Evolutionary conservation across 2,329 filamentous ascomycete species (phyloP).

Genomic region (Didymella segeticola): DNA sequence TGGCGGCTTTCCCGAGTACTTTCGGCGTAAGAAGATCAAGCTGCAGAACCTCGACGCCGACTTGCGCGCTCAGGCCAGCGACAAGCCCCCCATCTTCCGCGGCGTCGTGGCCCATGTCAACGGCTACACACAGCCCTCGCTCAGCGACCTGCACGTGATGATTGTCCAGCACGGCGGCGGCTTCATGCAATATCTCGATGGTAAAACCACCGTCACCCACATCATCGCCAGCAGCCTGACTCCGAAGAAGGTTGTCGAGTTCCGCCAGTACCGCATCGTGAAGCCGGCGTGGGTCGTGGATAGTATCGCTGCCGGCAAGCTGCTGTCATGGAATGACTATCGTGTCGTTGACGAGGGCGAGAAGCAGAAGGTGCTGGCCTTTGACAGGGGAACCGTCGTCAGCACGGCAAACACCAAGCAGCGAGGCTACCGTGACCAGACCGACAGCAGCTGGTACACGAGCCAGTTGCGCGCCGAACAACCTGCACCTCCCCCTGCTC

Average conservation of each 20-base stretch:
- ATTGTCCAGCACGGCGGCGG: slow-evolving; percentile 94
- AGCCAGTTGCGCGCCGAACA: slow-evolving; percentile 64
- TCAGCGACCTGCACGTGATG: slow-evolving; percentile 85
- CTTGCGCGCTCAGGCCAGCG: slow-evolving; percentile 70
- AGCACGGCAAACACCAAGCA: slow-evolving; percentile 68
- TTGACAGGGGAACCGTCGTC: slow-evolving; percentile 67
- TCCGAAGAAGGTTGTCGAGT: slow-evolving; percentile 91
- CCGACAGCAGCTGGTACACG: slow-evolving; percentile 81
- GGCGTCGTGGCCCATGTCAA: slow-evolving; percentile 91
- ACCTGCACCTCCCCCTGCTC: slow-evolving; percentile 32
- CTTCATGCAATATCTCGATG: slow-evolving; percentile 92
- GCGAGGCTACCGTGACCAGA: slow-evolving; percentile 79
- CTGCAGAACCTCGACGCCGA: slow-evolving; percentile 92
- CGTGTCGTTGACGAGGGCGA: slow-evolving; percentile 84
- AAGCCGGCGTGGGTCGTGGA: slow-evolving; percentile 95
- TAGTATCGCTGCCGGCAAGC: slow-evolving; percentile 78
- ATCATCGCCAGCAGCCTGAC: slow-evolving; percentile 91
- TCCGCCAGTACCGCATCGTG: slow-evolving; percentile 85
- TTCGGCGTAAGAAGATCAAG: slow-evolving; percentile 95
- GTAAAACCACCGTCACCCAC: slow-evolving; percentile 93
- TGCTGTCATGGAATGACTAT: slow-evolving; percentile 87
- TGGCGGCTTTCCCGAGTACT: slow-evolving; percentile 89
- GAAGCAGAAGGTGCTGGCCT: slow-evolving; percentile 77
- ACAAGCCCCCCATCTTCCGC: slow-evolving; percentile 85
- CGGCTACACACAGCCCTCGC: slow-evolving; percentile 92